These are phyloP conservation scores for Fragosphaeria purpurea DNA, from an alignment of 2,329 filamentous ascomycete genomes.

Conservation along the genomic window DNA sequence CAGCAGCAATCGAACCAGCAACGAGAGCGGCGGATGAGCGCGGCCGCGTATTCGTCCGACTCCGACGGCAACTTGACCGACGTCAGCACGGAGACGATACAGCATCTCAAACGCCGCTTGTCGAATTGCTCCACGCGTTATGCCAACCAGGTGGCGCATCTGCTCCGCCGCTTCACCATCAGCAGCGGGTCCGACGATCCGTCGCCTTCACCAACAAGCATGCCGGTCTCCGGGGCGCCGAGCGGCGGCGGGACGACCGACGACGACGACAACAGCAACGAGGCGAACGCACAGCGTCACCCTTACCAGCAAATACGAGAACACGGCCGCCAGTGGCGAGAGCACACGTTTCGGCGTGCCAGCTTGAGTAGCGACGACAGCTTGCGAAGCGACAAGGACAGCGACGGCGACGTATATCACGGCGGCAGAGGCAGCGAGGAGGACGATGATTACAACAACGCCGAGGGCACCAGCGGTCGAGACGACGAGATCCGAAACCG, in stretches of 20 bases:
- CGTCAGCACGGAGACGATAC: slow-evolving; percentile 17
- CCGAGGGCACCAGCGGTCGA: neutral
- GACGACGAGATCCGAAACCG: slow-evolving; percentile 2
- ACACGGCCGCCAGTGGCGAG: too few species aligned
- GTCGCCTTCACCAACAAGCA: neutral
- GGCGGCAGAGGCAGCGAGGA: slow-evolving; percentile 1
- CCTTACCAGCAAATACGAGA: too few species aligned
- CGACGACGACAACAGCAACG: slow-evolving; percentile 5
- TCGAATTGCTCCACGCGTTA: slow-evolving; percentile 22
- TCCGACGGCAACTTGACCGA: slow-evolving; percentile 13
- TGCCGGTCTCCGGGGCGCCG: neutral
- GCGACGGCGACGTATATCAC: slow-evolving; percentile 9
- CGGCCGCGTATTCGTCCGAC: slow-evolving; percentile 10
- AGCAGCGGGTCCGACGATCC: slow-evolving; percentile 14
- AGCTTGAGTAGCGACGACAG: slow-evolving; percentile 5
- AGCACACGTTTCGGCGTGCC: too few species aligned
- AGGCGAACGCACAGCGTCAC: neutral
- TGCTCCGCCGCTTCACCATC: slow-evolving; percentile 17
- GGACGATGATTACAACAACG: neutral
- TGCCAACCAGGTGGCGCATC: slow-evolving; percentile 16
- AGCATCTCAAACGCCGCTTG: slow-evolving; percentile 25
- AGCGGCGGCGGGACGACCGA: neutral
- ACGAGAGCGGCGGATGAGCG: slow-evolving; percentile 8
- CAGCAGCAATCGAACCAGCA: too few species aligned
- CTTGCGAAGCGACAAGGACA: slow-evolving; percentile 6